Base-by-base conservation (phyloP, 305 asterid species). In the Stenogyne calaminthoides region DNA sequence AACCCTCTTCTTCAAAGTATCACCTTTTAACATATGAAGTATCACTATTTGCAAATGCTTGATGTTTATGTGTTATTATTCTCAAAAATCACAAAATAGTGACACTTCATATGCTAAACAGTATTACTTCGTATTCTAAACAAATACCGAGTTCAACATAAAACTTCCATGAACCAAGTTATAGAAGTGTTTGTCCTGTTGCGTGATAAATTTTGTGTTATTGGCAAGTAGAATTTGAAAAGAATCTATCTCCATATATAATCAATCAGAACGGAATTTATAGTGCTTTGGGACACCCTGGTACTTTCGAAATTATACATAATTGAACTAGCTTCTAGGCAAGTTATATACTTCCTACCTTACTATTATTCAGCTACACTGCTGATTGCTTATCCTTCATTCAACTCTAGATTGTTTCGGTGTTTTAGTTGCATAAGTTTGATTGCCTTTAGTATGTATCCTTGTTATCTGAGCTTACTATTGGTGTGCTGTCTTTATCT, bases 371-470 rank as follows among this genome's bases (percentile, higher is more conserved):
- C 20, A 9, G 66, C 6, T 39, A 40, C 20, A 7, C 18, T 16
- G 39, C 27, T 15, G 60, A 54, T 22, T 25, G 12, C 12, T 52
- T 34, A 11, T 72, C 44, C 49, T 64, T 37, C 34, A 14, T 47
- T 47, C 46, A 32, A 11, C 34, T 65, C 47, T 51, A 25, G 52
- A 59, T 32, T 12, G 9, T 39, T 49, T 22, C 6, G 47, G 44
- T 77, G 64, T 57, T 51, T 44, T 60, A 20, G 44, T 68, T 68
- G 54, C 67, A 18, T 27, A 56, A 6, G 14, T 47, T 39, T 25
- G 58, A 14, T 19, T 47, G 64, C 32, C 4, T 76, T 59, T 64
- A 56, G 42, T 20, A 5, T 69, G 69, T 40, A 5, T 47, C 25
- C 36, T 25, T 5, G 18, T 2, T 32, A 16, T 68, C 3, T 29